These are phyloP conservation scores for Musa balbisiana DNA, from an alignment of 202 grass and related monocot genomes.

Conservation along the genomic window DNA sequence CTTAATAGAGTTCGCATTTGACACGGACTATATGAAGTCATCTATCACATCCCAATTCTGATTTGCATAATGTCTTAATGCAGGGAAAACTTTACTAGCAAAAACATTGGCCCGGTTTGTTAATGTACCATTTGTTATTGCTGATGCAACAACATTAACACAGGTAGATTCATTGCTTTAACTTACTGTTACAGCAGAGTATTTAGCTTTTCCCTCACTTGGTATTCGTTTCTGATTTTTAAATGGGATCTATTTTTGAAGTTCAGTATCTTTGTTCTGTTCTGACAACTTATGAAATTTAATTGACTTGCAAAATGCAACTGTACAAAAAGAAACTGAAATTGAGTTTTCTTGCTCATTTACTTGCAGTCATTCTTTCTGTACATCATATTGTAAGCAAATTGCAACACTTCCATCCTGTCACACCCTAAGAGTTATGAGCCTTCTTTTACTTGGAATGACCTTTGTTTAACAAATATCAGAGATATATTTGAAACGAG, in stretches of 20 bases:
- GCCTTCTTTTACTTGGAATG: neutral
- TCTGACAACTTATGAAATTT: neutral
- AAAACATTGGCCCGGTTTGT: conserved; percentile 93
- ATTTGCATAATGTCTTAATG: conserved; percentile 12
- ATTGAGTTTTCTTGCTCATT: neutral
- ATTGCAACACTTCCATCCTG: neutral
- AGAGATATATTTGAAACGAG: neutral
- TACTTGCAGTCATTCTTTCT: neutral
- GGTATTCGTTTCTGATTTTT: neutral
- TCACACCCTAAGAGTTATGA: neutral
- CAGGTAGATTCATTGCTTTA: conserved; percentile 57
- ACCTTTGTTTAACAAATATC: neutral
- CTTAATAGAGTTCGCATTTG: neutral
- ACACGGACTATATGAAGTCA: neutral
- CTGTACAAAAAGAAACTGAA: neutral
- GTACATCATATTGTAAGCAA: neutral
- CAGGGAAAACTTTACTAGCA: conserved; percentile 98
- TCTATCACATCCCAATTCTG: neutral
- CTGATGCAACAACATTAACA: conserved; percentile 92
- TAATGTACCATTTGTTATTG: conserved; percentile 95
- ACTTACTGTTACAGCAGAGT: conserved; percentile 1
- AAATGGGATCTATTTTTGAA: neutral
- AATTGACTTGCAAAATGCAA: neutral
- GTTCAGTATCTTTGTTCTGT: neutral
- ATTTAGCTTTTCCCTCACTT: neutral